Percentiles rank a stretch among this genome's conserved stretches.
Evolutionary conservation across 78 protist species (phyloP).

Genomic region (Cavenderia fasciculata): DNA sequence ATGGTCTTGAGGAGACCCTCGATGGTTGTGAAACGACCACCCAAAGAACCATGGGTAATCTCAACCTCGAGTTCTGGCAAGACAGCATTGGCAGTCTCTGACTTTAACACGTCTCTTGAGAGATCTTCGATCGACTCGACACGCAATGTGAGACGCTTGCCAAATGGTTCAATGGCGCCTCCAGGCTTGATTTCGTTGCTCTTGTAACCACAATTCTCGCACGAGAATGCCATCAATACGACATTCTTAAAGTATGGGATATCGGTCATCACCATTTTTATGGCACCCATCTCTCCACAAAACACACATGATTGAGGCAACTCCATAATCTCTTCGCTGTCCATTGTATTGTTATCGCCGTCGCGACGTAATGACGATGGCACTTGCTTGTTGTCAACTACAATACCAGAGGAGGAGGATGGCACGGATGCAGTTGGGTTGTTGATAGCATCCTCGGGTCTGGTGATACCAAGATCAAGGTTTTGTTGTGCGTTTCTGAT

Average conservation of each 20-base stretch:
- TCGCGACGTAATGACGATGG: background rate
- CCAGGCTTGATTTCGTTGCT: conserved; percentile 90
- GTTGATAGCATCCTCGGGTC: too few relatives aligned
- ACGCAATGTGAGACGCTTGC: conserved; percentile 65
- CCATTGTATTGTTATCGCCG: background rate
- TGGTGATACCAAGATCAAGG: conserved; percentile 38
- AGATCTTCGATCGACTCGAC: conserved; percentile 86
- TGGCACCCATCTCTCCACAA: conserved; percentile 48
- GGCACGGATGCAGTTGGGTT: too few relatives aligned
- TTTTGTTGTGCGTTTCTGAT: conserved; percentile 79
- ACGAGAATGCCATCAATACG: conserved; percentile 87
- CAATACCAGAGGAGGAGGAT: too few relatives aligned
- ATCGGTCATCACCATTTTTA: conserved; percentile 74
- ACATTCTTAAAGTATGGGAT: conserved; percentile 95
- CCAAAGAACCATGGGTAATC: conserved; percentile 89
- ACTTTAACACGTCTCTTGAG: conserved; percentile 88
- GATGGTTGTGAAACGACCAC: conserved; percentile 94
- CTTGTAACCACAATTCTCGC: conserved; percentile 92
- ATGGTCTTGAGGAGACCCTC: conserved; percentile 88
- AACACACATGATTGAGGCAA: conserved; percentile 41
- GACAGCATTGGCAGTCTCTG: conserved; percentile 85
- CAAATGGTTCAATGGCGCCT: conserved; percentile 88
- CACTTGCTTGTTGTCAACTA: too few relatives aligned
- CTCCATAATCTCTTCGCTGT: conserved; percentile 14
- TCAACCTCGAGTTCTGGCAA: conserved; percentile 88